phyloP scores from a whole-genome alignment of 768 basidiomycete species.

The Amanita inopinata region DNA sequence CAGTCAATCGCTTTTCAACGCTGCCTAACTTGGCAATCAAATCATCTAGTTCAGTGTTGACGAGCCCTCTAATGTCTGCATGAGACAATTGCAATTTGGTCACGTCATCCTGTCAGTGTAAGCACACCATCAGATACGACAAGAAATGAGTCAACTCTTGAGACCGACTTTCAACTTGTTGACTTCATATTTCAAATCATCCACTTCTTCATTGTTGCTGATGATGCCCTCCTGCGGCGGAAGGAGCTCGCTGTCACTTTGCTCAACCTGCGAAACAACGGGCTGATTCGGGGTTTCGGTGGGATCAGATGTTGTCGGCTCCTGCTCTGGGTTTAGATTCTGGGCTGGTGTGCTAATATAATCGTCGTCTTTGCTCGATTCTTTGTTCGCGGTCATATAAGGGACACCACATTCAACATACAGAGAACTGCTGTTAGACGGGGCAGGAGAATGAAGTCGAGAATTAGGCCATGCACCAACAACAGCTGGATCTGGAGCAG shows the following conservation, averaged over 20 bases:
- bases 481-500: constrained; percentile 25
- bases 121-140: not conserved
- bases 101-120: not conserved
- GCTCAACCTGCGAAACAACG: not conserved
- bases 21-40: not conserved
- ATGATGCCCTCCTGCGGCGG: not conserved
- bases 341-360: too few species aligned
- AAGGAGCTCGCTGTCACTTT: not conserved
- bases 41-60: not conserved
- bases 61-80: not conserved
- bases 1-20: not conserved
- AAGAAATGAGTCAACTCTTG: too few species aligned
- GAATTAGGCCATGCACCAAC: constrained; percentile 36
- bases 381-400: too few species aligned
- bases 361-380: too few species aligned
- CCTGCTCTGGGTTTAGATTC: too few species aligned
- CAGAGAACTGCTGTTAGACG: constrained; percentile 6
- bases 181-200: not conserved
- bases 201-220: not conserved
- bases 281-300: too few species aligned
- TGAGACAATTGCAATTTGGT: constrained; percentile 3
- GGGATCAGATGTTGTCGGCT: too few species aligned
- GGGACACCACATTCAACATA: constrained; percentile 6
- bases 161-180: constrained; percentile 3
- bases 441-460: constrained; percentile 22